phyloP scores from a whole-genome alignment of 805 yeast genomes.

The Kuraishia floccosa region DNA sequence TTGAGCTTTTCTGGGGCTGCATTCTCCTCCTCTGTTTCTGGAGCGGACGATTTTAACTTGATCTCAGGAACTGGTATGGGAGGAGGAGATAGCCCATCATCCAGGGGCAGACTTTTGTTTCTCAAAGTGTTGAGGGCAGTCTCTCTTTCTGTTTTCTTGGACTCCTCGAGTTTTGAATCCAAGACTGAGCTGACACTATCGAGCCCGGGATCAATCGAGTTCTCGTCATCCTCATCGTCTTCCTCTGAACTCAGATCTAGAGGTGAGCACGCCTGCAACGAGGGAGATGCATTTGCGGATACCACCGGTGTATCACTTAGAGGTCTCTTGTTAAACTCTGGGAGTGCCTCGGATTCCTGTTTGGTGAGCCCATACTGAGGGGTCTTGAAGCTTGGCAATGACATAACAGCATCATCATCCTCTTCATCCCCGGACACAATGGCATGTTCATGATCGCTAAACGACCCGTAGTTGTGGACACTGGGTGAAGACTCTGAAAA shows the following conservation, averaged over 20 bases:
- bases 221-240: conserved; percentile 9
- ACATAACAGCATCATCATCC: background rate
- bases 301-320: conserved; percentile 65
- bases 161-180: conserved; percentile 1
- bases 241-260: conserved; percentile 14
- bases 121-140: conserved; percentile 1
- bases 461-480: background rate
- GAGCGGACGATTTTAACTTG: no score
- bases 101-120: no score
- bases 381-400: background rate
- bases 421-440: conserved; percentile 2
- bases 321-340: conserved; percentile 62
- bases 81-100: no score
- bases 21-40: no score
- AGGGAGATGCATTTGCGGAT: conserved; percentile 46
- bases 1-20: no score
- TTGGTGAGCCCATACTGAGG: background rate
- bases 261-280: conserved; percentile 12
- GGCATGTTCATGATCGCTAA: conserved; percentile 1
- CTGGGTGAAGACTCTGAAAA: conserved; percentile 1
- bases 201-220: conserved; percentile 1
- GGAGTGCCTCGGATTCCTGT: conserved; percentile 14
- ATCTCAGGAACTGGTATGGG: no score
- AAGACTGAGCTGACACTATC: background rate
- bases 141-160: background rate